These are phyloP conservation scores for Rhizodiscina lignyota DNA, from an alignment of 495 filamentous ascomycete species.

Conservation along the genomic window DNA sequence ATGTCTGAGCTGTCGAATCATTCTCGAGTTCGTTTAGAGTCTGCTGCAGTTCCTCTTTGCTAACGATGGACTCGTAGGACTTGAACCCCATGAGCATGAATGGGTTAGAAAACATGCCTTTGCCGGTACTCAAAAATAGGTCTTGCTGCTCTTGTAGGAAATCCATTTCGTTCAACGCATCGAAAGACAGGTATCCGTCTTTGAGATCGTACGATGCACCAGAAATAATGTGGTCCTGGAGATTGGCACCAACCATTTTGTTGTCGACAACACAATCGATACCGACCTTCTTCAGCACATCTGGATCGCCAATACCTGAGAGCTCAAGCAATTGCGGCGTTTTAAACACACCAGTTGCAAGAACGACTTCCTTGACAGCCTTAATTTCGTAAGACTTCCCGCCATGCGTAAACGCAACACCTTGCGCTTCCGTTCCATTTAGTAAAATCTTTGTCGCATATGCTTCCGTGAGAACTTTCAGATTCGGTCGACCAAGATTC, in stretches of 20 bases:
- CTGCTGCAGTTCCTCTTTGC: constrained; percentile 8
- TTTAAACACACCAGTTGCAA: constrained; percentile 11
- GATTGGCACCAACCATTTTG: constrained; percentile 11
- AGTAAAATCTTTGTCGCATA: constrained; percentile 24
- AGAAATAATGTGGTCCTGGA: constrained; percentile 16
- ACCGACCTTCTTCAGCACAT: constrained; percentile 10
- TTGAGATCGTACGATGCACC: constrained; percentile 6
- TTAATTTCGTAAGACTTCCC: constrained; percentile 6
- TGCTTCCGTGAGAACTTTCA: constrained; percentile 5
- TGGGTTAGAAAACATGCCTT: constrained; percentile 14
- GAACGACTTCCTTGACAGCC: constrained; percentile 12
- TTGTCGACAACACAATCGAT: constrained; percentile 1
- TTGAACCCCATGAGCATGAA: constrained; percentile 19
- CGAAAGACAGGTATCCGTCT: no score
- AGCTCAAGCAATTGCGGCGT: constrained; percentile 17
- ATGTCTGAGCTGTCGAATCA: constrained; percentile 12
- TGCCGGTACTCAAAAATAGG: constrained; percentile 11
- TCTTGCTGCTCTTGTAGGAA: constrained; percentile 10
- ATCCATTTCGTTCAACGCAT: constrained; percentile 12
- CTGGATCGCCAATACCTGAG: constrained; percentile 16
- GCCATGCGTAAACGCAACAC: constrained; percentile 4
- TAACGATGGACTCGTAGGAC: constrained; percentile 11
- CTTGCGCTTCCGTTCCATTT: constrained; percentile 2
- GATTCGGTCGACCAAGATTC: neutral
- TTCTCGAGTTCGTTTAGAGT: constrained; percentile 12